These are phyloP conservation scores for Rugonectria rugulosa DNA, from an alignment of 2,329 filamentous ascomycete species.

Conservation along the genomic window DNA sequence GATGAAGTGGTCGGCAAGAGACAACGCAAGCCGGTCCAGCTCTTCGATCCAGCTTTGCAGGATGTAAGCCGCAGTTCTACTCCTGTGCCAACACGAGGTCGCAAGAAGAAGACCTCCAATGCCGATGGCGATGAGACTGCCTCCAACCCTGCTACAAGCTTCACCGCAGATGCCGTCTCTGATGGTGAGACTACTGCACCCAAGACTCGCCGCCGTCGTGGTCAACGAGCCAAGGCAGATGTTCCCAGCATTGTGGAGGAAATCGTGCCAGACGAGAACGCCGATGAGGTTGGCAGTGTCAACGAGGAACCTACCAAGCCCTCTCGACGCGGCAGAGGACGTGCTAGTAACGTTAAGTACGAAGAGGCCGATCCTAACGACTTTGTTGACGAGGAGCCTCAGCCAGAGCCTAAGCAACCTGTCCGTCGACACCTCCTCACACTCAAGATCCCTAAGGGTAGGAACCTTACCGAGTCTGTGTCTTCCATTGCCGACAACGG, in stretches of 20 bases:
- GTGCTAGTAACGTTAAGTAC: constrained; percentile 37
- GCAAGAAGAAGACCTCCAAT: constrained; percentile 44
- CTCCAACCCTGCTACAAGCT: constrained; percentile 40
- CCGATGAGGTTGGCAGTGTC: constrained; percentile 22
- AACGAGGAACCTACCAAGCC: constrained; percentile 34
- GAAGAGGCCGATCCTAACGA: constrained; percentile 41
- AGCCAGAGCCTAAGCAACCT: constrained; percentile 38
- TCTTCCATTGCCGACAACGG: constrained; percentile 50
- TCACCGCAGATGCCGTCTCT: constrained; percentile 44
- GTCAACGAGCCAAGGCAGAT: constrained; percentile 36
- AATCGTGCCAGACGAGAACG: constrained; percentile 26
- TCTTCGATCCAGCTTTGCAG: constrained; percentile 60
- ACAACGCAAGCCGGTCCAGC: constrained; percentile 58
- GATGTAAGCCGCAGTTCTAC: constrained; percentile 61
- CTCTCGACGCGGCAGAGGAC: constrained; percentile 36
- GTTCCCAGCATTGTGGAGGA: constrained; percentile 38
- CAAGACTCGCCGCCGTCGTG: constrained; percentile 43
- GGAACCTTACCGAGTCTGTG: constrained; percentile 49
- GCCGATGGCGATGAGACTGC: constrained; percentile 39
- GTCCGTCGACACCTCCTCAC: constrained; percentile 43
- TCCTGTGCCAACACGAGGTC: constrained; percentile 48
- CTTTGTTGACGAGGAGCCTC: constrained; percentile 38
- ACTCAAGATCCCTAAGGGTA: constrained; percentile 51
- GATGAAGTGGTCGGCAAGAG: constrained; percentile 61
- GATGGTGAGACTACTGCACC: constrained; percentile 40